A percentile compares a stretch with the other conserved stretches of the same genome.
Evolutionary conservation across 108 stramenopile genomes (phyloP).

Genomic region (Asterionellopsis glacialis): DNA sequence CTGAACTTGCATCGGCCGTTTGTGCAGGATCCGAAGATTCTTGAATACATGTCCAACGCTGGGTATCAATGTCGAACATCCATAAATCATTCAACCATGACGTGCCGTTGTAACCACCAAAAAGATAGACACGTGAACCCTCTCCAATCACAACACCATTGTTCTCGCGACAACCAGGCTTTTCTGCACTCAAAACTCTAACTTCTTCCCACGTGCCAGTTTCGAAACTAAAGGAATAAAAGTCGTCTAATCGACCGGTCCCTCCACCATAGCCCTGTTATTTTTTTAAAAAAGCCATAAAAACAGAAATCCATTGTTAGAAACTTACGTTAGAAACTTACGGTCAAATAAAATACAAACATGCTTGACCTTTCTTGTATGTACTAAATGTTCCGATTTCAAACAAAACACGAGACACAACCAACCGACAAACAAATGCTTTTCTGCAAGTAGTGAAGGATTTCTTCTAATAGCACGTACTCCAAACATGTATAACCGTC

Average conservation of each 20-base stretch:
- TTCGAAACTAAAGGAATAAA: slow-evolving; percentile 76
- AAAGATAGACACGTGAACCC: slow-evolving; percentile 71
- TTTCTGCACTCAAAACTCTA: slow-evolving; percentile 49
- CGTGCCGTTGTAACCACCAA: slow-evolving; percentile 60
- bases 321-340: too few relatives aligned
- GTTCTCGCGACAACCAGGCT: slow-evolving; percentile 84
- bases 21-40: slow-evolving; percentile 46
- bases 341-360: too few relatives aligned
- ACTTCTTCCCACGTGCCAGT: slow-evolving; percentile 65
- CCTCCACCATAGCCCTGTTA: slow-evolving; percentile 65
- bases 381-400: too few relatives aligned
- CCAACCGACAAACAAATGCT: too few relatives aligned
- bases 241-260: slow-evolving; percentile 87
- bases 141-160: slow-evolving; percentile 78
- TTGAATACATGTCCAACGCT: slow-evolving; percentile 76
- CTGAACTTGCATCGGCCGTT: slow-evolving; percentile 4
- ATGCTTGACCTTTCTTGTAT: too few relatives aligned
- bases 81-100: slow-evolving; percentile 91
- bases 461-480: neutral
- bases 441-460: too few relatives aligned
- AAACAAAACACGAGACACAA: too few relatives aligned
- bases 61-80: slow-evolving; percentile 80
- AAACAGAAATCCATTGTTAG: neutral
- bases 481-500: slow-evolving; percentile 82
- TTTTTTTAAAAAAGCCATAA: slow-evolving; percentile 7